Conservation (phyloP, 2,329 filamentous ascomycete species). For the Exophiala phaeomuriformis region DNA sequence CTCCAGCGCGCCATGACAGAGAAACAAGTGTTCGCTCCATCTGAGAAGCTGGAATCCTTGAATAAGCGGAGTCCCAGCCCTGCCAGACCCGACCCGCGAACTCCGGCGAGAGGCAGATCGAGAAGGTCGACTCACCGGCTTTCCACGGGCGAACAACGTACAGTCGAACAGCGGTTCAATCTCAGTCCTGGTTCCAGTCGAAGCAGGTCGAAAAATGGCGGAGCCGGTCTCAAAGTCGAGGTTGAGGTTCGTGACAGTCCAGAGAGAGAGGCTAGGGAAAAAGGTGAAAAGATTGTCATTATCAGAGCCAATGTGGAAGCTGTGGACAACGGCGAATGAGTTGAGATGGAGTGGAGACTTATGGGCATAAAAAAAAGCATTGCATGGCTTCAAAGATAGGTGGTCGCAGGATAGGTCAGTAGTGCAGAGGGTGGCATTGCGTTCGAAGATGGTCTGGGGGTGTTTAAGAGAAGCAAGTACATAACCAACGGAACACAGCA, state of each 20-base stretch:
- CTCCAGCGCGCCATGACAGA: conserved; percentile 20
- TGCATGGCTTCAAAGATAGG: background rate
- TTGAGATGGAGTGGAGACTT: background rate
- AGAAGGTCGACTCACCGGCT: conserved; percentile 17
- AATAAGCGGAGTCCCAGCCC: conserved; percentile 5
- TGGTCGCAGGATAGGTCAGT: background rate
- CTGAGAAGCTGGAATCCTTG: conserved; percentile 2
- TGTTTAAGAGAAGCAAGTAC: background rate
- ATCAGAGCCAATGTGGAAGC: conserved; percentile 20
- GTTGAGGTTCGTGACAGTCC: conserved; percentile 24
- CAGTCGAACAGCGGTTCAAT: conserved; percentile 21
- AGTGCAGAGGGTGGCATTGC: background rate
- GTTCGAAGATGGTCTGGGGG: background rate
- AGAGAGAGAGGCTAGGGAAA: conserved; percentile 18
- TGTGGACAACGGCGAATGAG: conserved; percentile 7
- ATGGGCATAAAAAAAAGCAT: background rate
- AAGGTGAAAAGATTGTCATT: conserved; percentile 23
- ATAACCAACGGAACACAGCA: no score
- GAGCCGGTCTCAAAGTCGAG: conserved; percentile 19
- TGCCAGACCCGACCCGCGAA: conserved; percentile 9
- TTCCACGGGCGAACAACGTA: conserved; percentile 11
- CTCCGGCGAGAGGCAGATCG: conserved; percentile 18
- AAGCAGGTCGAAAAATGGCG: conserved; percentile 18
- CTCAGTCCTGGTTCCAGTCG: conserved; percentile 20
- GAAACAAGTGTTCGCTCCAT: conserved; percentile 16